Conservation (phyloP, 495 filamentous ascomycete genomes). For the Talaromyces nanjingensis region DNA sequence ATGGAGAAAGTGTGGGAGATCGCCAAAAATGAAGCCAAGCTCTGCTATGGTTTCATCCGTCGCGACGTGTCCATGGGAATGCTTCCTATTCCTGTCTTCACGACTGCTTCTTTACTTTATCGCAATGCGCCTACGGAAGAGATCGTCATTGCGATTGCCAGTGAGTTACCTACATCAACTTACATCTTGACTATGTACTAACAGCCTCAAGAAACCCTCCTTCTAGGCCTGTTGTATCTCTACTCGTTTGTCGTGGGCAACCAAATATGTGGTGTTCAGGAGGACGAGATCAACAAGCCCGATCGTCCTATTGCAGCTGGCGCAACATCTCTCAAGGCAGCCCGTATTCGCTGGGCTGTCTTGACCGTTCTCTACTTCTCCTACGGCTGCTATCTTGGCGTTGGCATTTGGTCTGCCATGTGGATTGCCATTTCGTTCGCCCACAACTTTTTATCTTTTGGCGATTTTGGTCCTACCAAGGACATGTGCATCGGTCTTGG, state of each 20-base stretch:
- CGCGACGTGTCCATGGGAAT: conserved; percentile 7
- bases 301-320: conserved; percentile 9
- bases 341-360: conserved; percentile 4
- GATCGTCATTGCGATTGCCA: background rate
- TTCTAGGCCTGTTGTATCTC: conserved; percentile 3
- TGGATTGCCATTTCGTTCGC: conserved; percentile 7
- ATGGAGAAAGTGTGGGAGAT: conserved; percentile 6
- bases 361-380: conserved; percentile 2
- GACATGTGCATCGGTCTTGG: conserved; percentile 7
- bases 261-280: conserved; percentile 6
- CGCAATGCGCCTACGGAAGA: conserved; percentile 3
- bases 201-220: background rate
- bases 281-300: conserved; percentile 8
- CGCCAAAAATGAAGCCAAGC: background rate
- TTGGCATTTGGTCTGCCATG: conserved; percentile 7
- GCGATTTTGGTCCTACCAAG: conserved; percentile 9
- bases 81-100: conserved; percentile 6
- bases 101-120: conserved; percentile 6
- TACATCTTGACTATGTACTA: background rate
- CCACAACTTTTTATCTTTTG: conserved; percentile 7
- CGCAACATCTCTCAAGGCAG: background rate
- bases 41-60: conserved; percentile 8
- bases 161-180: background rate
- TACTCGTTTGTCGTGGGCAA: conserved; percentile 7
- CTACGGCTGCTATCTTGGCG: conserved; percentile 4